Base-by-base conservation (phyloP, 2,329 filamentous ascomycete species). In the Coniella vitis region DNA sequence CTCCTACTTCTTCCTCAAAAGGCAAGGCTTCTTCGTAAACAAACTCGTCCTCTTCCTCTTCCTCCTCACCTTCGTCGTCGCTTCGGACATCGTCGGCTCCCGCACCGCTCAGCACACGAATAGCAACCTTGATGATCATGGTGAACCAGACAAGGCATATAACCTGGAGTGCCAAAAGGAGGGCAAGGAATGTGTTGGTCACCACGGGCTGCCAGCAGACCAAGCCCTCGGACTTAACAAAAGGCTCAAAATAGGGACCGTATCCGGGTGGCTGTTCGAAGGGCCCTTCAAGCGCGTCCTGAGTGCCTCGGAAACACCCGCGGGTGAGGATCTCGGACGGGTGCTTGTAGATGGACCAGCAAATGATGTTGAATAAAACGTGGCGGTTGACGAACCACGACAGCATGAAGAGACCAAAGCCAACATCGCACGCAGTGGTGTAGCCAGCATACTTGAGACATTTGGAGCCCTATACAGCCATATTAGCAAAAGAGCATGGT, bases 381-480 rank as follows among this genome's bases (percentile, higher is more conserved):
- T 98, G 93, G 45, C 93, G 87, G 22, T 86, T 80, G 45, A 86
- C 62, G 55, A 96, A 76, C 93, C 93, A 98, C 45, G 81, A 80
- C 14, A 88, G 60, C 69, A 97, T 85, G 68, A 97, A 96, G 21
- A 91, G 63, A 34, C 82, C 90, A 61, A 97, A 97, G 43, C 83
- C 79, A 54, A 83, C 69, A 63, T 97, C 93, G 72, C 90, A 96
- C 47, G 84, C 68, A 4, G 71, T 83, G 54, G 81, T 80, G 66
- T 79, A 89, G 53, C 86, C 85, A 45, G 90, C 72, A 64, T 97
- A 98, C 66, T 95, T 96, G 57, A 97, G 79, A 60, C 90, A 87
- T 68, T 98, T 98, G 58, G 93, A 93, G 25, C 83, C 72, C 89
- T 94, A 53, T 43, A n/a, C 5, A 2, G 16, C 0, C 32, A 37